Conservation (phyloP, 1,139 yeast species). For the Nakaseomyces glabratus region DNA sequence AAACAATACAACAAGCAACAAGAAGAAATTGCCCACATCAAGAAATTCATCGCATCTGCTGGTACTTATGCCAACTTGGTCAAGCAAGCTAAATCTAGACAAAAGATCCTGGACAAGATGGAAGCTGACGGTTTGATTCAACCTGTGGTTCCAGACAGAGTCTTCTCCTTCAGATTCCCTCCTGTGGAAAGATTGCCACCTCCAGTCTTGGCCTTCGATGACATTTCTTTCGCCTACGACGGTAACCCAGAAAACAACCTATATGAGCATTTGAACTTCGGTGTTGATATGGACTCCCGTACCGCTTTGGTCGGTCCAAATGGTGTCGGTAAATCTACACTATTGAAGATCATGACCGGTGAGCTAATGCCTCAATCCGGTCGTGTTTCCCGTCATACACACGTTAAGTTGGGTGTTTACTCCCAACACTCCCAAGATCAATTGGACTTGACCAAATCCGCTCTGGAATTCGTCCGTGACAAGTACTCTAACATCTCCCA, state of each 20-base stretch:
- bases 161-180: conserved; percentile 88
- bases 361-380: conserved; percentile 81
- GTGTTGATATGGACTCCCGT: conserved; percentile 99
- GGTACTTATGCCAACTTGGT: conserved; percentile 99
- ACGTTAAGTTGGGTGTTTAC: conserved; percentile 95
- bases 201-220: conserved; percentile 95
- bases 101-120: conserved; percentile 98
- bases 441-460: conserved; percentile 87
- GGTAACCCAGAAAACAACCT: conserved; percentile 83
- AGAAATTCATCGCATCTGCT: conserved; percentile 97
- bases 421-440: conserved; percentile 99
- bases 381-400: conserved; percentile 94
- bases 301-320: conserved; percentile 97
- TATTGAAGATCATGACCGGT: conserved; percentile 95
- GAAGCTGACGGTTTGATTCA: conserved; percentile 98
- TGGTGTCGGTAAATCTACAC: conserved; percentile 98
- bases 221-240: conserved; percentile 83
- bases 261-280: conserved; percentile 85
- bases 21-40: conserved; percentile 96
- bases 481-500: conserved; percentile 83
- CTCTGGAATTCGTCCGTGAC: conserved; percentile 94
- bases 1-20: conserved; percentile 95
- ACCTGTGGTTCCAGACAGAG: conserved; percentile 87
- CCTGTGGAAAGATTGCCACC: conserved; percentile 97
- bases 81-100: conserved; percentile 97